These are phyloP conservation scores for Litchi chinensis DNA, from an alignment of 345 rosid genomes.

Conservation along the genomic window DNA sequence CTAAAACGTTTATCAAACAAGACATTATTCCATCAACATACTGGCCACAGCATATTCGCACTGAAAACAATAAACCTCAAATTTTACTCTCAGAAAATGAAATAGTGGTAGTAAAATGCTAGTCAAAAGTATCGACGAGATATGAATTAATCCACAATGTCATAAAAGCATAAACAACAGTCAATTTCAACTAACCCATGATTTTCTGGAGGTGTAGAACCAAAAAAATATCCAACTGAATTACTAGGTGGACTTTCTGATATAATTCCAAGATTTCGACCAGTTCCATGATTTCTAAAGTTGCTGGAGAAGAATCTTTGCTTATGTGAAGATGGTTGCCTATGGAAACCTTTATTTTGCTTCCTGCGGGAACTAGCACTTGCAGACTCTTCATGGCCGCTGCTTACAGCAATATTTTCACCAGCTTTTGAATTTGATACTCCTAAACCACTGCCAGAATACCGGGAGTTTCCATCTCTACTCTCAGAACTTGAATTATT, in stretches of 20 bases:
- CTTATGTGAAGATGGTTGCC: slow-evolving; percentile 64
- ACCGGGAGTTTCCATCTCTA: slow-evolving; percentile 58
- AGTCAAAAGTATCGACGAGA: background rate
- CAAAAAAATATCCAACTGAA: slow-evolving; percentile 93
- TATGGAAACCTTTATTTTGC: slow-evolving; percentile 60
- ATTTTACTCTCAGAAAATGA: slow-evolving; percentile 8
- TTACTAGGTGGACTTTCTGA: slow-evolving; percentile 98
- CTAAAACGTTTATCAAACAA: background rate
- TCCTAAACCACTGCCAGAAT: slow-evolving; percentile 41
- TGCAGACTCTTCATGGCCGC: slow-evolving; percentile 64
- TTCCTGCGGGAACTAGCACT: slow-evolving; percentile 49
- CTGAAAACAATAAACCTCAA: slow-evolving; percentile 6
- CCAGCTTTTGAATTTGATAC: slow-evolving; percentile 45
- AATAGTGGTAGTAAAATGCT: background rate
- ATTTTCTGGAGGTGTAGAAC: slow-evolving; percentile 94
- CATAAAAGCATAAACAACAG: slow-evolving; percentile 13
- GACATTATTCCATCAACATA: background rate
- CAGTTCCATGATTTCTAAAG: slow-evolving; percentile 64
- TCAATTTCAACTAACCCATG: slow-evolving; percentile 64
- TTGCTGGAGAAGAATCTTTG: slow-evolving; percentile 85
- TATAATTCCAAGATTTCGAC: slow-evolving; percentile 49
- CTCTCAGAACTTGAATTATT: slow-evolving; percentile 50
- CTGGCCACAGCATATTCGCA: background rate
- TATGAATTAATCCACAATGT: slow-evolving; percentile 12
- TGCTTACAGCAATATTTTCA: slow-evolving; percentile 48